Base-by-base conservation (phyloP, 139 green algal species). In the Diplosphaera chodatii region DNA sequence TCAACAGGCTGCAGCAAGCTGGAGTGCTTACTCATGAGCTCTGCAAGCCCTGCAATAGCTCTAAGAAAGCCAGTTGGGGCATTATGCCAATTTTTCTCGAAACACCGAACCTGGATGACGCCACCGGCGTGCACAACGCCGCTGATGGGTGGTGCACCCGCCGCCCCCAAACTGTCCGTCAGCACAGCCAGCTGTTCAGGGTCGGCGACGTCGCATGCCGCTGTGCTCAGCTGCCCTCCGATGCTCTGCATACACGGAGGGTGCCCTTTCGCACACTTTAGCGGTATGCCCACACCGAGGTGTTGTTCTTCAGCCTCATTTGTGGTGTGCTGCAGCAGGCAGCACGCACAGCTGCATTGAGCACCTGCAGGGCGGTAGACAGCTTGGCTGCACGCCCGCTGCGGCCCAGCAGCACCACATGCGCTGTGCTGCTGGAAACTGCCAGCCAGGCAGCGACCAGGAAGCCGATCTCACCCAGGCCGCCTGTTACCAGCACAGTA, bases 51-150 rank as follows among this genome's bases (percentile, higher is more conserved):
- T n/a, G n/a, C n/a, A n/a, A n/a, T n/a, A n/a, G n/a, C n/a, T n/a
- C n/a, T n/a, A n/a, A n/a, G n/a, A n/a, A n/a, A n/a, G n/a, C n/a
- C n/a, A n/a, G n/a, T n/a, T n/a, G n/a, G n/a, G n/a, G n/a, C n/a
- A n/a, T n/a, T n/a, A n/a, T n/a, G n/a, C n/a, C n/a, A n/a, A n/a
- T n/a, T n/a, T n/a, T n/a, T n/a, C n/a, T n/a, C n/a, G n/a, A n/a
- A n/a, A n/a, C n/a, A n/a, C n/a, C n/a, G n/a, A n/a, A 59, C 48
- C 48, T 32, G 8, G 21, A 65, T 22, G 25, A 91, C 84, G 13
- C 85, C 89, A 33, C 85, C 82, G 1, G 86, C 88, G 72, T 91
- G 85, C 18, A 92, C 28, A 21, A 88, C 40, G n/a, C 22, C 29
- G 23, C 32, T 28, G 18, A 70, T 1, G 1, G 32, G 63, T 10